Evolutionary conservation across 257 asterid species (phyloP).

Genomic region (Solanum corneliomulleri): DNA sequence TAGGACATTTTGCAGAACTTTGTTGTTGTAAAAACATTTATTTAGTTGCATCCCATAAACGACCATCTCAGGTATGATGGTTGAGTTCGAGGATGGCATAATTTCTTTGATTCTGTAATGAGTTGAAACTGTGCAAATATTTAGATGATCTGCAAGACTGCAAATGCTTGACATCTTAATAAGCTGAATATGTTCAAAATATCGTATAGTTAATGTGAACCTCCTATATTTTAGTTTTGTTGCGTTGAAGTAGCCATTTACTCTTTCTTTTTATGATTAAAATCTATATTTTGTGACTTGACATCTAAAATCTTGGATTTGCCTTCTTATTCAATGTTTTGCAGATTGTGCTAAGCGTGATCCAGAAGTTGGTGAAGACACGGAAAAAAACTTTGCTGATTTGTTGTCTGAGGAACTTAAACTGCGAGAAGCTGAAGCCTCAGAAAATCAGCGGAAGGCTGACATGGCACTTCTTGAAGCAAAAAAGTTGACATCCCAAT

Average conservation of each 20-base stretch:
- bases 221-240: background rate
- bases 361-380: constrained; percentile 75
- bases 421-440: constrained; percentile 68
- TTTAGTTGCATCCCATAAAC: background rate
- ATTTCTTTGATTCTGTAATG: background rate
- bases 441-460: constrained; percentile 73
- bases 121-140: background rate
- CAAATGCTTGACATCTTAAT: background rate
- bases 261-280: background rate
- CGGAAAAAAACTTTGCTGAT: constrained; percentile 76
- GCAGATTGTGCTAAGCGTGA: constrained; percentile 86
- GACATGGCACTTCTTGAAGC: constrained; percentile 91
- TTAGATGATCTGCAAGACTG: background rate
- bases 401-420: constrained; percentile 74
- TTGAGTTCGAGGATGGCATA: background rate
- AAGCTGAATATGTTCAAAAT: background rate
- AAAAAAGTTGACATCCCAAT: constrained; percentile 82
- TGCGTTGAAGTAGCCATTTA: background rate
- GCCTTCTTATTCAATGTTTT: background rate
- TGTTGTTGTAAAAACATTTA: background rate
- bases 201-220: background rate
- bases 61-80: background rate
- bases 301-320: background rate
- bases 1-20: background rate
- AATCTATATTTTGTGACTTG: background rate